phyloP scores from a whole-genome alignment of 371 early-diverging fungal species.

The Actinomortierella wolfii region DNA sequence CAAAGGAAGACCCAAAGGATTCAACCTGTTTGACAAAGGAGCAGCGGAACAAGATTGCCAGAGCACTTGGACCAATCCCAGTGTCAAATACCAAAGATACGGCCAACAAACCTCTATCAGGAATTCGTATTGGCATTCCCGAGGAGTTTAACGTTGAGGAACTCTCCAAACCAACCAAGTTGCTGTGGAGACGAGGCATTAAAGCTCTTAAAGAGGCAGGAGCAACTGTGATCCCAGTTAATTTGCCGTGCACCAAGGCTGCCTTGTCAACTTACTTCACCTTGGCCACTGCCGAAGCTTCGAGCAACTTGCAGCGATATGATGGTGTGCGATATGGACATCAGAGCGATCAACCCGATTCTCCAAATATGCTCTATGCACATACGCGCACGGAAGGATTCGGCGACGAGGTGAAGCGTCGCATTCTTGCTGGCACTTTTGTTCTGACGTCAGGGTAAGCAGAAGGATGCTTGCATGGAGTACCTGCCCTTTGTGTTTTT shows the following conservation, averaged over 20 bases:
- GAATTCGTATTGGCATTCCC: slow-evolving; percentile 77
- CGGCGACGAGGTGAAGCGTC: slow-evolving; percentile 81
- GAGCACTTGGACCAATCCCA: slow-evolving; percentile 13
- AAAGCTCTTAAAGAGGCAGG: slow-evolving; percentile 60
- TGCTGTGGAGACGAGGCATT: slow-evolving; percentile 70
- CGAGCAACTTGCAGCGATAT: slow-evolving; percentile 87
- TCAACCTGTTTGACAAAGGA: slow-evolving; percentile 56
- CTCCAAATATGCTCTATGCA: slow-evolving; percentile 57
- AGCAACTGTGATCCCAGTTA: slow-evolving; percentile 71
- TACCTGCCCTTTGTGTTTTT: no score
- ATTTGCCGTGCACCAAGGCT: slow-evolving; percentile 69
- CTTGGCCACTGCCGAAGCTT: slow-evolving; percentile 90
- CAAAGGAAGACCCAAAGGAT: slow-evolving; percentile 62
- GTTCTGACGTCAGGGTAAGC: slow-evolving; percentile 77
- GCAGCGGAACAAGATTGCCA: slow-evolving; percentile 39
- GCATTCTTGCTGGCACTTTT: slow-evolving; percentile 86
- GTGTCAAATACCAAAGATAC: neutral
- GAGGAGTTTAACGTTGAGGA: slow-evolving; percentile 73
- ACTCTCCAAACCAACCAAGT: slow-evolving; percentile 53
- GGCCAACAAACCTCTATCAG: slow-evolving; percentile 48
- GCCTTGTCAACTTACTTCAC: slow-evolving; percentile 89
- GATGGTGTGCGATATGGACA: slow-evolving; percentile 87
- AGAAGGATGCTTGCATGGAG: neutral
- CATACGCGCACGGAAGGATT: slow-evolving; percentile 72
- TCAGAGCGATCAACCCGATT: slow-evolving; percentile 20